Evolutionary conservation across 768 basidiomycete species (phyloP).

Genomic region (Phaeolepiota aurea): DNA sequence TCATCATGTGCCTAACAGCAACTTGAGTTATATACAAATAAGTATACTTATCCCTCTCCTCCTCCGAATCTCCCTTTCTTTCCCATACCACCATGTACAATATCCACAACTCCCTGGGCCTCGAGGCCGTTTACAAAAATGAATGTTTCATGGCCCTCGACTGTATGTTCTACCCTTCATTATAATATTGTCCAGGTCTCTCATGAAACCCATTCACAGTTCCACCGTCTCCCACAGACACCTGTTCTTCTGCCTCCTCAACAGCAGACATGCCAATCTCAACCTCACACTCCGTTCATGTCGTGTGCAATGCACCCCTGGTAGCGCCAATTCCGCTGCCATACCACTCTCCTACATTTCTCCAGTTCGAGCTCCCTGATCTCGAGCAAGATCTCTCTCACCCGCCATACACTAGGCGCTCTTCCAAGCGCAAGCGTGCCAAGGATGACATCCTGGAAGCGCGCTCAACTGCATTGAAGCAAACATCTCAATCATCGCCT

Average conservation of each 20-base stretch:
- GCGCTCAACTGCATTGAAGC: not conserved
- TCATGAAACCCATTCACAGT: too few species aligned
- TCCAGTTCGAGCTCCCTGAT: constrained; percentile 61
- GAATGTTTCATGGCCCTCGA: too few species aligned
- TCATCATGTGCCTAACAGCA: too few species aligned
- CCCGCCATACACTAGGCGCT: constrained; percentile 45
- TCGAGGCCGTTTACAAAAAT: too few species aligned
- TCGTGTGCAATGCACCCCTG: constrained; percentile 61
- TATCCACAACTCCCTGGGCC: too few species aligned
- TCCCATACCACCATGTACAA: too few species aligned
- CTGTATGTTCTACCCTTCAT: too few species aligned
- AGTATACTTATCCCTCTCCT: too few species aligned
- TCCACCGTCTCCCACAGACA: constrained; percentile 35
- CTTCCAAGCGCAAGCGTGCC: constrained; percentile 6
- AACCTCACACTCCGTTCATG: constrained; percentile 27
- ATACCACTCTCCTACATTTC: constrained; percentile 61
- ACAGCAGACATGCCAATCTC: constrained; percentile 10
- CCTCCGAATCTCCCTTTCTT: too few species aligned
- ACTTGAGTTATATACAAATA: too few species aligned
- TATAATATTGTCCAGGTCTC: too few species aligned
- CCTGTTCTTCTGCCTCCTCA: constrained; percentile 16
- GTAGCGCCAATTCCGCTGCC: constrained; percentile 62
- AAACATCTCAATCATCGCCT: not conserved
- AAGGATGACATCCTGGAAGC: constrained; percentile 2
- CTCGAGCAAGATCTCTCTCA: constrained; percentile 63